A percentile compares a stretch with the other conserved stretches of the same genome.
Conservation (phyloP, 2,329 filamentous ascomycete species). For the Diplocarpon mali region DNA sequence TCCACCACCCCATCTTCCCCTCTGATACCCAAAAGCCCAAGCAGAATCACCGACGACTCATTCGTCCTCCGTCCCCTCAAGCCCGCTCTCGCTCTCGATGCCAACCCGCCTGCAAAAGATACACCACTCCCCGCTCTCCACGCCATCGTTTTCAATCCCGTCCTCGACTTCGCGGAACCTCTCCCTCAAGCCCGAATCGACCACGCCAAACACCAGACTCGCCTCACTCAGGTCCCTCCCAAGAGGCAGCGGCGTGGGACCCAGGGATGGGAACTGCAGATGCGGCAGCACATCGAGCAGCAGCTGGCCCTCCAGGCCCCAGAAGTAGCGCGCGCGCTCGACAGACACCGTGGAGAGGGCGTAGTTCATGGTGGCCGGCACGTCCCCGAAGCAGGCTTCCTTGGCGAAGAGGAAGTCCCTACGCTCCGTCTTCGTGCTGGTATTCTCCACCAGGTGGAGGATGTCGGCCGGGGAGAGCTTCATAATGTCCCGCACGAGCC, state of each 20-base stretch:
- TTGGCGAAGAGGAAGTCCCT: constrained; percentile 18
- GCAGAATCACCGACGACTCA: too few species aligned
- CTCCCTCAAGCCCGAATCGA: constrained; percentile 2
- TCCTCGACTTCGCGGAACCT: not conserved
- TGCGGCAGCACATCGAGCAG: not conserved
- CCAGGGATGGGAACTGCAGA: constrained; percentile 5
- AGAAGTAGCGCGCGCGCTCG: constrained; percentile 8
- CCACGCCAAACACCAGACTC: constrained; percentile 11
- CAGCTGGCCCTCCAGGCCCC: constrained; percentile 5
- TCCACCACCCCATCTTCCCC: too few species aligned
- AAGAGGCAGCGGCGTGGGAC: not conserved
- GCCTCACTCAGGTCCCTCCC: constrained; percentile 10
- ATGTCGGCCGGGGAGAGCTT: constrained; percentile 22
- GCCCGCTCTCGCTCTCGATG: not conserved
- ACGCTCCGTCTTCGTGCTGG: constrained; percentile 21
- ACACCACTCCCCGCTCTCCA: constrained; percentile 12
- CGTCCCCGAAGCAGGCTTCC: constrained; percentile 18
- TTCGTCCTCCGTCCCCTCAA: too few species aligned
- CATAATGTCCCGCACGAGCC: constrained; percentile 20
- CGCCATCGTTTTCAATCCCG: constrained; percentile 6
- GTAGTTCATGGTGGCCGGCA: constrained; percentile 23
- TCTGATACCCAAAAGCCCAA: too few species aligned
- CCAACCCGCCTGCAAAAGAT: constrained; percentile 1
- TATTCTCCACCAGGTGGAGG: constrained; percentile 23
- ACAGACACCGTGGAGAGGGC: constrained; percentile 9